These are phyloP conservation scores for Pythium scleroteichum DNA, from an alignment of 352 stramenopile species.

Conservation along the genomic window DNA sequence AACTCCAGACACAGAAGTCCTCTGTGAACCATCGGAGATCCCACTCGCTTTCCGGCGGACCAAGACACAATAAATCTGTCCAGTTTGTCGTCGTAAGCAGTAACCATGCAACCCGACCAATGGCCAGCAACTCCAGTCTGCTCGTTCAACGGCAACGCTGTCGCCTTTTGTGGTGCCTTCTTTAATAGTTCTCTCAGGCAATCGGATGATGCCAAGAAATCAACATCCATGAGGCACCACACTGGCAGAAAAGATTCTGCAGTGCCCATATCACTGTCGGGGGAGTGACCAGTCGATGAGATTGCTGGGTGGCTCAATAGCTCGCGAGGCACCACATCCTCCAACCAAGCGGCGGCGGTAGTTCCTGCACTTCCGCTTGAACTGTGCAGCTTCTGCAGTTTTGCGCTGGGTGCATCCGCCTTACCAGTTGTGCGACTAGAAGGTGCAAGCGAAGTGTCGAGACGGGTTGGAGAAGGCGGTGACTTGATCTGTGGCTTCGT, in stretches of 20 bases:
- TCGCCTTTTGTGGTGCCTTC: slow-evolving; percentile 45
- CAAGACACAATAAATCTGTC: slow-evolving; percentile 72
- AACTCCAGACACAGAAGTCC: slow-evolving; percentile 66
- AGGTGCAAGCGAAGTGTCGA: not conserved
- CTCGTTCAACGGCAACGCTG: slow-evolving; percentile 67
- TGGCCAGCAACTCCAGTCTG: slow-evolving; percentile 49
- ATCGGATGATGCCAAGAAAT: slow-evolving; percentile 22
- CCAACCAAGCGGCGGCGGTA: slow-evolving; percentile 47
- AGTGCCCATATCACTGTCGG: slow-evolving; percentile 29
- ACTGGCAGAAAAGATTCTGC: slow-evolving; percentile 58
- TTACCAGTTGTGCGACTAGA: not conserved
- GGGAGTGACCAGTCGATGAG: not conserved
- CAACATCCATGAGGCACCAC: slow-evolving; percentile 74
- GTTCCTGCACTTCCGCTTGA: slow-evolving; percentile 15
- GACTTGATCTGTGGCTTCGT: slow-evolving; percentile 17
- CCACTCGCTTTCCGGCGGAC: slow-evolving; percentile 72
- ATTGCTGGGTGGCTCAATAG: slow-evolving; percentile 48
- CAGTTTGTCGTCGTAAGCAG: slow-evolving; percentile 49
- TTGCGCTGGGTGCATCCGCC: slow-evolving; percentile 4
- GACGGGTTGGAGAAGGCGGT: slow-evolving; percentile 19
- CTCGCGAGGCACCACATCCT: slow-evolving; percentile 44
- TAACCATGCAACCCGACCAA: slow-evolving; percentile 81
- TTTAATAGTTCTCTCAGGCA: slow-evolving; percentile 12
- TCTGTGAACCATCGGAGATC: slow-evolving; percentile 59
- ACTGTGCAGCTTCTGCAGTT: slow-evolving; percentile 25